phyloP scores from a whole-genome alignment of 1,139 yeast species.

The Debaryomyces udenii region DNA sequence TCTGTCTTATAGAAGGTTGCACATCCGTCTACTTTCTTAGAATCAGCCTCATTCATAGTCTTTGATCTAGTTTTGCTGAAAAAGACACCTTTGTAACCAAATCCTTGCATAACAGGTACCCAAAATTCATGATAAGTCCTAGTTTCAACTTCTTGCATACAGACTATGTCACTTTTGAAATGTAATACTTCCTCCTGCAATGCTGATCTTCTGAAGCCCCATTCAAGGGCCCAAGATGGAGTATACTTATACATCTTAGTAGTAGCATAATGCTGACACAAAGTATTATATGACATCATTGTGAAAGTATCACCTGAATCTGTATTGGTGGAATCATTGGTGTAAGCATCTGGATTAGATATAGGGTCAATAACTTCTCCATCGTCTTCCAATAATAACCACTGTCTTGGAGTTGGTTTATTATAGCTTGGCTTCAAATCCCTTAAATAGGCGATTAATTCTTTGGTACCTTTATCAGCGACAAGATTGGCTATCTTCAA shows the following conservation, averaged over 20 bases:
- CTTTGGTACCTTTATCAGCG: constrained; percentile 84
- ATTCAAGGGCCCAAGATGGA: constrained; percentile 94
- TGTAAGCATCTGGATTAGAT: constrained; percentile 35
- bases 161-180: constrained; percentile 72
- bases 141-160: constrained; percentile 95
- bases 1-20: constrained; percentile 79
- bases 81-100: constrained; percentile 81
- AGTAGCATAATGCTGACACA: constrained; percentile 96
- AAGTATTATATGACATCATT: constrained; percentile 81
- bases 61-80: constrained; percentile 90
- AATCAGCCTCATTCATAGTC: constrained; percentile 82
- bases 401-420: constrained; percentile 74
- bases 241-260: constrained; percentile 90
- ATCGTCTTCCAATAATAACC: constrained; percentile 79
- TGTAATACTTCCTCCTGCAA: constrained; percentile 72
- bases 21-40: constrained; percentile 96
- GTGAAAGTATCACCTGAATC: constrained; percentile 56
- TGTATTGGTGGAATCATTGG: constrained; percentile 23
- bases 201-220: constrained; percentile 87
- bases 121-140: constrained; percentile 84
- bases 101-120: constrained; percentile 70
- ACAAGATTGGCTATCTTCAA: constrained; percentile 64
- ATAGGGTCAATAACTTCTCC: constrained; percentile 60
- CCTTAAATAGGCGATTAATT: constrained; percentile 75
- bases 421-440: constrained; percentile 74